Percentiles rank a stretch among this genome's conserved stretches.
These are phyloP conservation scores for Bipolaris gigantea DNA, from an alignment of 2,329 filamentous ascomycete genomes.

Conservation along the genomic window DNA sequence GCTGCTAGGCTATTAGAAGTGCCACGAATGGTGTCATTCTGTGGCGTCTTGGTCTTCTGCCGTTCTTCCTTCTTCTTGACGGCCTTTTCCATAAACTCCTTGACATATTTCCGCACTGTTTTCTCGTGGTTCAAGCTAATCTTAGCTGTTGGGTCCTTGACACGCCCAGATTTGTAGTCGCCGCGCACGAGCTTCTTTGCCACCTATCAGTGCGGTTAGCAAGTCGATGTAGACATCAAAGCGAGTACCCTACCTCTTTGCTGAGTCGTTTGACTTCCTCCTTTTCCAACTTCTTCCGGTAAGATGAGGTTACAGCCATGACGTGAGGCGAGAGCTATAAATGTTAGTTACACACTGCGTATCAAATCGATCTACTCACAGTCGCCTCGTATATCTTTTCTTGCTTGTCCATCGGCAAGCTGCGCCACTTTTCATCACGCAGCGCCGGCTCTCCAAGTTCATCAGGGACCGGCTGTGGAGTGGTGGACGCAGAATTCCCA, in stretches of 20 bases:
- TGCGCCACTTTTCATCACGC: slow-evolving; percentile 68
- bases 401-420: slow-evolving; percentile 76
- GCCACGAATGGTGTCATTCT: slow-evolving; percentile 35
- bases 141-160: slow-evolving; percentile 72
- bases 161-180: slow-evolving; percentile 88
- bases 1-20: slow-evolving; percentile 24
- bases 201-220: slow-evolving; percentile 49
- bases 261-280: slow-evolving; percentile 69
- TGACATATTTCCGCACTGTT: slow-evolving; percentile 81
- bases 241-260: slow-evolving; percentile 56
- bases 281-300: slow-evolving; percentile 80
- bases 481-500: slow-evolving; percentile 61
- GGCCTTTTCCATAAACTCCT: slow-evolving; percentile 84
- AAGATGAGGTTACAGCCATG: slow-evolving; percentile 84
- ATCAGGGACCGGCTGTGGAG: slow-evolving; percentile 63
- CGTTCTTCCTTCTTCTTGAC: slow-evolving; percentile 66
- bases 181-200: slow-evolving; percentile 88
- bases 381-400: slow-evolving; percentile 95
- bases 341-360: slow-evolving; percentile 10
- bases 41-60: slow-evolving; percentile 61
- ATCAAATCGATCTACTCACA: slow-evolving; percentile 55
- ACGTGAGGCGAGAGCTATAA: slow-evolving; percentile 78
- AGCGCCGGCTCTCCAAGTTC: slow-evolving; percentile 58
- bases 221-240: neutral
- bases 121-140: slow-evolving; percentile 77